Conservation (phyloP, 164 flowering plant genomes). For the Umbellularia californica region DNA sequence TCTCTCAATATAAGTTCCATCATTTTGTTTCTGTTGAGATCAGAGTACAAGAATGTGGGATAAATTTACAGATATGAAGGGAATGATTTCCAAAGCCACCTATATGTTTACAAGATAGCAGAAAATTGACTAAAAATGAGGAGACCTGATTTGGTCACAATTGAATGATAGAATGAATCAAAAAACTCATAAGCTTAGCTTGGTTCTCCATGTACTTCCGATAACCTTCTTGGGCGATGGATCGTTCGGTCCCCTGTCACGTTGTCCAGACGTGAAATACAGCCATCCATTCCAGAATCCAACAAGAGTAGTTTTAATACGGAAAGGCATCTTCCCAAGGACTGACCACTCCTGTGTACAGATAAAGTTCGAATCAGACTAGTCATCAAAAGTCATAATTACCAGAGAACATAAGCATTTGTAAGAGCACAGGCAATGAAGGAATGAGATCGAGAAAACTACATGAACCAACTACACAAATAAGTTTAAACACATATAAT, state of each 20-base stretch:
- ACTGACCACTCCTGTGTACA: constrained; percentile 78
- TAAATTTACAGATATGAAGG: not conserved
- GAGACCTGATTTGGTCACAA: not conserved
- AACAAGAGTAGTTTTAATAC: constrained; percentile 78
- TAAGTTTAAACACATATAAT: not conserved
- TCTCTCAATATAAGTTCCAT: no score
- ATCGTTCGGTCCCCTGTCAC: constrained; percentile 87
- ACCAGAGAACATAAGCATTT: not conserved
- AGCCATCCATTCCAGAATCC: constrained; percentile 87
- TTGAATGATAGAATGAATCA: constrained; percentile 1
- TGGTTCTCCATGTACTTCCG: constrained; percentile 78
- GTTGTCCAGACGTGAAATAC: constrained; percentile 93
- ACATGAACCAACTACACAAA: not conserved
- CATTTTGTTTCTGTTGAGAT: no score
- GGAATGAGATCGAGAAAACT: no score
- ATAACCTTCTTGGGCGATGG: constrained; percentile 77
- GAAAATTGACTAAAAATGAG: not conserved
- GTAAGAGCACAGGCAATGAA: not conserved
- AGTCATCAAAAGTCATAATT: not conserved
- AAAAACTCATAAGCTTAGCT: constrained; percentile 40
- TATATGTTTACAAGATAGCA: not conserved
- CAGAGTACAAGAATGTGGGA: not conserved
- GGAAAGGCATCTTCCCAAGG: constrained; percentile 79
- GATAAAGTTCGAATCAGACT: not conserved
- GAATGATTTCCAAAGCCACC: not conserved